A percentile compares a stretch with the other conserved stretches of the same genome.
These are phyloP conservation scores for Pisolithus sp. DNA, from an alignment of 768 basidiomycete species.

Conservation along the genomic window DNA sequence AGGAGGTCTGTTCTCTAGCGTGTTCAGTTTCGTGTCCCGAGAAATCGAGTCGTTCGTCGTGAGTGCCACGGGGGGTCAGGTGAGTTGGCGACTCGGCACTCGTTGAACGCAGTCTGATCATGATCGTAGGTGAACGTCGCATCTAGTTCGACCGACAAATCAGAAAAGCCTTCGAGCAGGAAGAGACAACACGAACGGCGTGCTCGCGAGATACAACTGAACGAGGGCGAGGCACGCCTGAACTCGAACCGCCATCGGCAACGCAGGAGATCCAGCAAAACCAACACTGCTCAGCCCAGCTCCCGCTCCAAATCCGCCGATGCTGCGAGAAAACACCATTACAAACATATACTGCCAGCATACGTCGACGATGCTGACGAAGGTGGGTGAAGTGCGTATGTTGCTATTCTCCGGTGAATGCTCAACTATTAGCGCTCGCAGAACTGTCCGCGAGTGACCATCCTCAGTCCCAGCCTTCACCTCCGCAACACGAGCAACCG, in stretches of 20 bases:
- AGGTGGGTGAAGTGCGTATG: conserved; percentile 14
- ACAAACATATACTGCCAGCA: conserved; percentile 1
- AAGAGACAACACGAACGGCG: conserved; percentile 4
- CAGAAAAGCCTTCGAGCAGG: conserved; percentile 6
- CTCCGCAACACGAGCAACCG: not conserved
- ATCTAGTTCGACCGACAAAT: conserved; percentile 6
- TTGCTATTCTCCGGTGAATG: not conserved
- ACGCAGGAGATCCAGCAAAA: conserved; percentile 9
- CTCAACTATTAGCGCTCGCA: conserved; percentile 9
- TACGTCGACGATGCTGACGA: conserved; percentile 10
- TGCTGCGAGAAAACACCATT: not conserved
- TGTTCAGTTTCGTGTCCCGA: conserved; percentile 62
- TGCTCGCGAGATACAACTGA: conserved; percentile 6
- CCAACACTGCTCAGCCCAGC: conserved; percentile 6
- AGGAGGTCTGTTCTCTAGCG: conserved; percentile 50
- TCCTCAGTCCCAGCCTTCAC: conserved; percentile 19
- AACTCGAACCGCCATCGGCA: conserved; percentile 6
- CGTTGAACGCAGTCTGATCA: not conserved
- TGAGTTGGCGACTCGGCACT: conserved; percentile 7
- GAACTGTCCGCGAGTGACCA: conserved; percentile 16
- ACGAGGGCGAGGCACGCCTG: conserved; percentile 9
- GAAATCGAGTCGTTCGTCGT: conserved; percentile 68
- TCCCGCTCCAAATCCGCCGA: conserved; percentile 19
- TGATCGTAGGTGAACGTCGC: conserved; percentile 10
- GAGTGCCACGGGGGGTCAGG: conserved; percentile 45